These are phyloP conservation scores for Nyssa sinensis DNA, from an alignment of 148 eudicot genomes.

Conservation along the genomic window DNA sequence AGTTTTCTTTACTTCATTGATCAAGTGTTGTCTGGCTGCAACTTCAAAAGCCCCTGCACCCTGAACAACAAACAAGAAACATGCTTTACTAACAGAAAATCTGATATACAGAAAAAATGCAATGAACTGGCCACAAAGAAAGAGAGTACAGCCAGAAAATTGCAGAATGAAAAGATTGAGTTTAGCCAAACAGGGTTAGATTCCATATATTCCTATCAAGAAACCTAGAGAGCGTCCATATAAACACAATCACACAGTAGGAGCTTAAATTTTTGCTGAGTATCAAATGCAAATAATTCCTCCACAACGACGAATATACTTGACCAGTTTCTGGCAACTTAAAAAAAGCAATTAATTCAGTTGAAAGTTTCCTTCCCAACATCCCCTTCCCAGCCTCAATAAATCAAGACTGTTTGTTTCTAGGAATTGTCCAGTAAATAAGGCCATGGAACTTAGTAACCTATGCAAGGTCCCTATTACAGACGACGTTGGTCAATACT, in stretches of 20 bases:
- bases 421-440: no score
- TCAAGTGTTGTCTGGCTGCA: slow-evolving; percentile 85
- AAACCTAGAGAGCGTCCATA: neutral
- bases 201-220: neutral
- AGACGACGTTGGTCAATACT: no score
- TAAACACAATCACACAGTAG: neutral
- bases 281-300: neutral
- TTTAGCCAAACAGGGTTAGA: neutral
- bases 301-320: neutral
- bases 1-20: slow-evolving; percentile 91
- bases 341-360: neutral
- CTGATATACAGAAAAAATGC: neutral
- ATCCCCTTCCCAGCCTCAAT: no score
- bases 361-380: no score
- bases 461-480: no score
- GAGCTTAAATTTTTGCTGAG: neutral
- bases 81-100: neutral
- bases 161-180: neutral
- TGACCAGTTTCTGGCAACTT: neutral
- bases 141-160: neutral
- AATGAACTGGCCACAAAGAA: neutral
- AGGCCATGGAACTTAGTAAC: no score
- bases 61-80: slow-evolving; percentile 33
- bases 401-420: no score
- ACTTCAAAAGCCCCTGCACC: slow-evolving; percentile 99